Conservation (phyloP, 179 eudicot species). For the Monotropa hypopitys region DNA sequence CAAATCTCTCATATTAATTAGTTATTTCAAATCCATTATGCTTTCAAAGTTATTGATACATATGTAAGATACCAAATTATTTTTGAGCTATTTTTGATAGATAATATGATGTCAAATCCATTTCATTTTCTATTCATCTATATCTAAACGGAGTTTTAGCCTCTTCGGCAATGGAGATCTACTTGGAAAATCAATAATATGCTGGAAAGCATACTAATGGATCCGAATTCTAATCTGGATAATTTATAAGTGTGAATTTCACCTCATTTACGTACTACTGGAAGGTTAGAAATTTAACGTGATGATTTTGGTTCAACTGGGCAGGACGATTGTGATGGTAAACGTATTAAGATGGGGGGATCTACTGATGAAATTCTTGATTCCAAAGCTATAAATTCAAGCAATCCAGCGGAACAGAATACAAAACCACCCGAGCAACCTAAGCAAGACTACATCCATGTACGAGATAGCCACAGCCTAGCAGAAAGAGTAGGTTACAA, state of each 20-base stretch:
- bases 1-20: background rate
- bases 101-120: background rate
- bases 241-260: background rate
- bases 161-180: background rate
- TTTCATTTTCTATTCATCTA: background rate
- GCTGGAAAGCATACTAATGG: background rate
- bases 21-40: background rate
- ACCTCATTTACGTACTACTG: background rate
- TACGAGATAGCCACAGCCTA: conserved; percentile 81
- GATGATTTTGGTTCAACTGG: conserved; percentile 2
- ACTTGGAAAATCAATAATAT: background rate
- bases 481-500: conserved; percentile 62
- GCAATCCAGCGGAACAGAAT: conserved; percentile 37
- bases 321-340: conserved; percentile 56
- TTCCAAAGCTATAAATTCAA: conserved; percentile 36
- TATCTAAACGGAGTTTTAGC: background rate
- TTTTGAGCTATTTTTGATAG: background rate
- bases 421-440: conserved; percentile 49
- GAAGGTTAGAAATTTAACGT: conserved; percentile 1
- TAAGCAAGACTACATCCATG: conserved; percentile 77
- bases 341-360: conserved; percentile 37
- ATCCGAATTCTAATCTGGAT: background rate
- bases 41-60: background rate
- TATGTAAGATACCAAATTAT: background rate
- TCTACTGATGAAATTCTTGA: conserved; percentile 39